Evolutionary conservation across 1,139 yeast species (phyloP).

Genomic region (Magnusiomyces suaveolens): DNA sequence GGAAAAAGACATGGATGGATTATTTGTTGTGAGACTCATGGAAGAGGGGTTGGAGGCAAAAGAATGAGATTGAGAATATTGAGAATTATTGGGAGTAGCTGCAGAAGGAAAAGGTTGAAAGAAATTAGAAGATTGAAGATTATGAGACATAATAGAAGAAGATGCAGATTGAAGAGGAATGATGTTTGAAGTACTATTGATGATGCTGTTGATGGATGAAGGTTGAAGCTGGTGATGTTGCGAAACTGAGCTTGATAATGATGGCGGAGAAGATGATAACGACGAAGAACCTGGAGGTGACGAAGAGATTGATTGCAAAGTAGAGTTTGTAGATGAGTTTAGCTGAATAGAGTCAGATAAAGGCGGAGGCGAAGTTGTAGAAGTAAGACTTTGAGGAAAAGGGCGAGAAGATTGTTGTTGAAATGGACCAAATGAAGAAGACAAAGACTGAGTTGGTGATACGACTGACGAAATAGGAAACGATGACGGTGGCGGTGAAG

Average conservation of each 20-base stretch:
- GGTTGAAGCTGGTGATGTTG: neutral
- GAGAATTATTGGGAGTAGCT: constrained; percentile 10
- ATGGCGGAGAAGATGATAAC: neutral
- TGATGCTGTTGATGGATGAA: neutral
- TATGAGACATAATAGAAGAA: neutral
- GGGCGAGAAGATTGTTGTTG: neutral
- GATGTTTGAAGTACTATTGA: neutral
- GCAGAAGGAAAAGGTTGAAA: constrained; percentile 12
- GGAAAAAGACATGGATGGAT: neutral
- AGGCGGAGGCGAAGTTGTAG: neutral
- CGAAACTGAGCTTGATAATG: neutral
- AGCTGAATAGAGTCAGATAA: neutral
- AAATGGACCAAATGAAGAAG: neutral
- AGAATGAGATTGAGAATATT: constrained; percentile 9
- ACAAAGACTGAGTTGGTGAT: neutral
- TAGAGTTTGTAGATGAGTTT: neutral
- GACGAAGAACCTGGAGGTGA: neutral
- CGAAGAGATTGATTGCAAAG: neutral
- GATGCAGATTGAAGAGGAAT: neutral
- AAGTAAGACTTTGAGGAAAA: neutral
- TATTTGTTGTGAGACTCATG: neutral
- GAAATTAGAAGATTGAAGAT: constrained; percentile 11
- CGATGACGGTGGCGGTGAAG: neutral
- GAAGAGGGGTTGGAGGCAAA: neutral
- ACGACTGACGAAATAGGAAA: neutral